A percentile compares a stretch with the other conserved stretches of the same genome.
Evolutionary conservation across 2,329 filamentous ascomycete genomes (phyloP).

Genomic region (Hirsutella minnesotensis): DNA sequence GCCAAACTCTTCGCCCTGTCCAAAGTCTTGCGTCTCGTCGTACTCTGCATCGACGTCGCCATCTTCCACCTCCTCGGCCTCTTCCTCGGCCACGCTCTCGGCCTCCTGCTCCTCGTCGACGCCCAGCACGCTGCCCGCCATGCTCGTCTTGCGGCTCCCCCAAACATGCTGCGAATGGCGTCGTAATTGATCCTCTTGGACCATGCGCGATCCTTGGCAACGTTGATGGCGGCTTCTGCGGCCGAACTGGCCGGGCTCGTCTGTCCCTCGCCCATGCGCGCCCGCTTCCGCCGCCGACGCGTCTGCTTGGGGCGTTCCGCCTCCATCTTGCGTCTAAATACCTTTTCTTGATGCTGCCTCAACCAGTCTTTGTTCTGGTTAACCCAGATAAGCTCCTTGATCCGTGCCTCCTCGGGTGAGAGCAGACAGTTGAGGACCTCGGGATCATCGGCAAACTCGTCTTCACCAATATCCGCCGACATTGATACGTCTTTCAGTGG

Average conservation of each 20-base stretch:
- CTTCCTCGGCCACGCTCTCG: slow-evolving; percentile 12
- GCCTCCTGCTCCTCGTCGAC: slow-evolving; percentile 18
- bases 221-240: slow-evolving; percentile 55
- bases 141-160: slow-evolving; percentile 31
- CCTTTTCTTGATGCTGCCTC: slow-evolving; percentile 72
- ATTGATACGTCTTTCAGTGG: slow-evolving; percentile 39
- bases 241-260: slow-evolving; percentile 54
- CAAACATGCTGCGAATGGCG: slow-evolving; percentile 46
- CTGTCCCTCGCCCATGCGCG: slow-evolving; percentile 52
- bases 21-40: slow-evolving; percentile 7
- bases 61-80: slow-evolving; percentile 14
- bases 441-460: slow-evolving; percentile 80
- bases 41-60: slow-evolving; percentile 15
- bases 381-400: slow-evolving; percentile 90
- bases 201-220: slow-evolving; percentile 55
- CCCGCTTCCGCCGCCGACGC: slow-evolving; percentile 41
- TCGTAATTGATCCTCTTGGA: slow-evolving; percentile 69
- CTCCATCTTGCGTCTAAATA: slow-evolving; percentile 59
- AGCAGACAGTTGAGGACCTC: slow-evolving; percentile 77
- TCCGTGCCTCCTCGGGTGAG: slow-evolving; percentile 57
- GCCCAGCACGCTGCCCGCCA: slow-evolving; percentile 21
- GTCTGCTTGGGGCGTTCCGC: slow-evolving; percentile 43
- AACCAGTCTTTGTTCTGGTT: slow-evolving; percentile 93
- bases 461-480: slow-evolving; percentile 56
- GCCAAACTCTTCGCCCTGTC: too few relatives aligned